These are phyloP conservation scores for Podospora appendiculata DNA, from an alignment of 495 filamentous ascomycete genomes.

Conservation along the genomic window DNA sequence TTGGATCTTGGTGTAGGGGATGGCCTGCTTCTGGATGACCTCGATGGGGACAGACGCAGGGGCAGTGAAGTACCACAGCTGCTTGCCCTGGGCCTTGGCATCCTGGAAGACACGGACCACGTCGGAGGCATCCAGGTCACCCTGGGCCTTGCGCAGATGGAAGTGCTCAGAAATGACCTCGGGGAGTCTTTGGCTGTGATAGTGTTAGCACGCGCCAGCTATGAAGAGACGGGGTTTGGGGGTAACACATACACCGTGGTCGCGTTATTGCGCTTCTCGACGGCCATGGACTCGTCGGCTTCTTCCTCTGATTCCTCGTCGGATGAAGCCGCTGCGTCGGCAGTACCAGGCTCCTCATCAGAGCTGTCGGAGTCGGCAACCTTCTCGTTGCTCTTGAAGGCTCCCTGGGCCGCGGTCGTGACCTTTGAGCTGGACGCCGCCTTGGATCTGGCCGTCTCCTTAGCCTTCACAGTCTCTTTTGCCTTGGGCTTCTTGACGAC, in stretches of 20 bases:
- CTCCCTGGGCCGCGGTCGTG: background rate
- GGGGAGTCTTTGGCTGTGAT: conserved; percentile 3
- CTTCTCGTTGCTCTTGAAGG: conserved; percentile 11
- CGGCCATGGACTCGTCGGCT: conserved; percentile 9
- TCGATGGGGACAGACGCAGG: conserved; percentile 41
- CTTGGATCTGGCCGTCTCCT: background rate
- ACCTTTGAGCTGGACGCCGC: background rate
- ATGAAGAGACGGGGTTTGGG: too few species aligned
- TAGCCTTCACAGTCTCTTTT: conserved; percentile 1
- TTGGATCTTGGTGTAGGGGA: conserved; percentile 29
- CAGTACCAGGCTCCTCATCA: conserved; percentile 1
- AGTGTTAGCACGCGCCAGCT: too few species aligned
- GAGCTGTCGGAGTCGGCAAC: conserved; percentile 20
- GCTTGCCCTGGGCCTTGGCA: conserved; percentile 39
- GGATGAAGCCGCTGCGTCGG: background rate
- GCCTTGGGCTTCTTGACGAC: conserved; percentile 5
- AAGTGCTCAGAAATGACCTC: conserved; percentile 22
- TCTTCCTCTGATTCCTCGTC: conserved; percentile 21
- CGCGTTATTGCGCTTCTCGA: conserved; percentile 15
- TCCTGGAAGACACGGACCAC: conserved; percentile 31
- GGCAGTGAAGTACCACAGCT: conserved; percentile 44
- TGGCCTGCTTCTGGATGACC: conserved; percentile 37
- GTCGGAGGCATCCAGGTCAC: conserved; percentile 25
- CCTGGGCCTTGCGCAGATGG: conserved; percentile 22
- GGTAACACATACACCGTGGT: too few species aligned